Evolutionary conservation across 1,139 yeast genomes (phyloP), one percentile per base, ranked within the genome.

Genomic region (Nakaseomyces kungkrabaensis): DNA sequence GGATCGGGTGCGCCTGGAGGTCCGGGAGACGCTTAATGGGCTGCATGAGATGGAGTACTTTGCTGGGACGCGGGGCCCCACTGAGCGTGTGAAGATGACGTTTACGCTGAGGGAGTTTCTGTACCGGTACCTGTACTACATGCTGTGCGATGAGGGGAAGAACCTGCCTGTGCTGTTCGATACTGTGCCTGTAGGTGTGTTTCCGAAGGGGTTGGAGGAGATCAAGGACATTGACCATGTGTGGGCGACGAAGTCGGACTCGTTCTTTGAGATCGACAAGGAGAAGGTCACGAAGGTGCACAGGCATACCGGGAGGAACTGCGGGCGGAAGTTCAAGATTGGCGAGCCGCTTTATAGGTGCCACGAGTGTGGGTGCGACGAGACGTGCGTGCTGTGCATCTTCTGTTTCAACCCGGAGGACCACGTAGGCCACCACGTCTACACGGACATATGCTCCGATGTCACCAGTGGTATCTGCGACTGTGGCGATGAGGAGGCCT

Each of bases 281-380:
- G 40, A 48, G n/a, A 52, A 48, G 22, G 41, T 48, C 26, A 51
- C 48, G 24, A 51, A 45, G 51, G 53, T 27, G 48, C 62, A 57
- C 29, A 52, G 61, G 22, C 82, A 79, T 51, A 55, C 60, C 2
- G 78, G 78, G 8, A 71, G 81, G 56, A 79, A 80, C 22, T 85
- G 94, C 70, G 82, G 89, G 1, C 68, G 82, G 48, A 72, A 77
- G 31, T 79, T 85, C 56, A 72, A 71, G 44, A 59, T 65, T 3
- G 84, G 84, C 10, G 86, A 82, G 53, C 78, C 83, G 0, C 80
- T 82, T 11, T 85, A 81, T 60, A 70, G 85, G 51, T 85, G 94
- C 60, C 65, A 66, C 36, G 79, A 76, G 51, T 85, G 92, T 71
- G 87, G 85, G 1, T 77, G 74, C 55, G 95, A 85, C 63, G 79